A percentile compares a stretch with the other conserved stretches of the same genome.
phyloP scores from a whole-genome alignment of 495 filamentous ascomycete genomes.

The Aspergillus leporis region DNA sequence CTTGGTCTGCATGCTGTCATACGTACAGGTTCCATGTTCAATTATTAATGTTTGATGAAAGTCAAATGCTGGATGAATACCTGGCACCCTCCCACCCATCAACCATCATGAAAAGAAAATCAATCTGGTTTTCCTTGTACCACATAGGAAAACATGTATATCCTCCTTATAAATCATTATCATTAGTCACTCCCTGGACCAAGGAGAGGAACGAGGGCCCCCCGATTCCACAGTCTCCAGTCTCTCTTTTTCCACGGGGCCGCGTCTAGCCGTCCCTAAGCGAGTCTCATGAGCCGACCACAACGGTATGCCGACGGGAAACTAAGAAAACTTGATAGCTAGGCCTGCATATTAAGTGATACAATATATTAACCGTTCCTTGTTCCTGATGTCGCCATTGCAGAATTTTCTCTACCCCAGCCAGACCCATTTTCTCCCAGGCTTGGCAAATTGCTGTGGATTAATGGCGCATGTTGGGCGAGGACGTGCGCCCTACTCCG shows the following conservation, averaged over 20 bases:
- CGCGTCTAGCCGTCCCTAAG: background rate
- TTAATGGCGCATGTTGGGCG: too few species aligned
- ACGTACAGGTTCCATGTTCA: background rate
- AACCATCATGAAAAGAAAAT: too few species aligned
- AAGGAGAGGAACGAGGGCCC: constrained; percentile 25
- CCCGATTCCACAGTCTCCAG: constrained; percentile 7
- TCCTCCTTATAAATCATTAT: background rate
- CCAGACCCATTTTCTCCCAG: background rate
- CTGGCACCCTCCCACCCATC: too few species aligned
- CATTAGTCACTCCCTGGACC: background rate
- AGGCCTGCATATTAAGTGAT: background rate
- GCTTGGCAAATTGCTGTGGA: background rate
- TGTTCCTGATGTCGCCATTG: constrained; percentile 1
- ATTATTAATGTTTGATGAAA: background rate
- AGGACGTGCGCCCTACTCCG: too few species aligned
- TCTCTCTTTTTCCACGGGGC: background rate
- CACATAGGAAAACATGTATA: too few species aligned
- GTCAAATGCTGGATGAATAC: too few species aligned
- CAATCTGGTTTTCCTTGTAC: too few species aligned
- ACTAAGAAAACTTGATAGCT: constrained; percentile 1
- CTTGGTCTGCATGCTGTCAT: constrained; percentile 1
- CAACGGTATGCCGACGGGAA: constrained; percentile 5
- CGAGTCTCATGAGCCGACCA: background rate
- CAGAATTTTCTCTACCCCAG: background rate
- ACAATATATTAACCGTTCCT: background rate